phyloP scores from a whole-genome alignment of 2,329 filamentous ascomycete species.

The Myotisia sp. region DNA sequence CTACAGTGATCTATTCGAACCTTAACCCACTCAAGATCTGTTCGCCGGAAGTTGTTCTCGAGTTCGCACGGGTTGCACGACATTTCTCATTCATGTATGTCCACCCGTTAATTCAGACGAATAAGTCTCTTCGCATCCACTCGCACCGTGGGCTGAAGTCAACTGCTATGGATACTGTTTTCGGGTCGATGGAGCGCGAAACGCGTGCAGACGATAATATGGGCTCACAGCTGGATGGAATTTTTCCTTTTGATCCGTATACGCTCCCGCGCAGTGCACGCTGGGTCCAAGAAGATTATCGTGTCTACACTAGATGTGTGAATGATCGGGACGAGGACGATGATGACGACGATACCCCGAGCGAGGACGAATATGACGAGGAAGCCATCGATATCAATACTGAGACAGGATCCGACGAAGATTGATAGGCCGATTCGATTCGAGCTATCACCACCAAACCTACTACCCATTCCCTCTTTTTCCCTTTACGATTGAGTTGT shows the following conservation, averaged over 20 bases:
- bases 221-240: conserved; percentile 75
- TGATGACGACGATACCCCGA: conserved; percentile 35
- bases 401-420: conserved; percentile 32
- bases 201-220: conserved; percentile 52
- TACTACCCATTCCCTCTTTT: too few species aligned
- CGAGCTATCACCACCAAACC: too few species aligned
- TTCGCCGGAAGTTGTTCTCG: conserved; percentile 73
- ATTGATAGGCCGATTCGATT: too few species aligned
- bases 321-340: conserved; percentile 44
- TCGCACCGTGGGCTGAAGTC: conserved; percentile 40
- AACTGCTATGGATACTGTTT: conserved; percentile 23
- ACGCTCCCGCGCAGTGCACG: conserved; percentile 71
- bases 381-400: conserved; percentile 22
- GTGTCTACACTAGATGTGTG: conserved; percentile 65
- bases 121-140: conserved; percentile 74
- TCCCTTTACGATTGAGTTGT: too few species aligned
- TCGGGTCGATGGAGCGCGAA: conserved; percentile 38
- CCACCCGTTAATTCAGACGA: conserved; percentile 73
- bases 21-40: conserved; percentile 94
- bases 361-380: conserved; percentile 17
- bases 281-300: conserved; percentile 77
- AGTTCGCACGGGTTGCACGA: conserved; percentile 78
- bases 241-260: conserved; percentile 97
- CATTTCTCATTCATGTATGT: conserved; percentile 82
- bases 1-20: conserved; percentile 66